Evolutionary conservation across 805 yeast genomes (phyloP).

Genomic region (Gaillardinia entomophila): DNA sequence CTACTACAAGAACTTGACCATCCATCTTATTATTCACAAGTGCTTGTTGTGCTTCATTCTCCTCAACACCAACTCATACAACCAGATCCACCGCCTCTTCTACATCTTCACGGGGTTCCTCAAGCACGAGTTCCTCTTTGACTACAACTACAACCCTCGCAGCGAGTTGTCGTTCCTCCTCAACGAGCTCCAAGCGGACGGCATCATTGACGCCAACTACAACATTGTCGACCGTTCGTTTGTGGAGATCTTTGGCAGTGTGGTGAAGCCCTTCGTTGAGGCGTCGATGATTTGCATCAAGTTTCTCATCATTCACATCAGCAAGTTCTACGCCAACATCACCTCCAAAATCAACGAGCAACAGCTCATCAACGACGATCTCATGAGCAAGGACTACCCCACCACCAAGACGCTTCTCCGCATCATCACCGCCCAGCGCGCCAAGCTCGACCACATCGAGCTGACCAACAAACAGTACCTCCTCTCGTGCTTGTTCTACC

Average conservation of each 20-base stretch:
- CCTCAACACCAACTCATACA: constrained; percentile 2
- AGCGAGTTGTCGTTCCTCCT: constrained; percentile 24
- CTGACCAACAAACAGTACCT: constrained; percentile 38
- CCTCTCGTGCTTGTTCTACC: constrained; percentile 32
- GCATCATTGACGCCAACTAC: constrained; percentile 11
- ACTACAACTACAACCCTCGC: constrained; percentile 27
- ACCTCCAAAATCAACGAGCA: constrained; percentile 12
- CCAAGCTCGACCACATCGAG: constrained; percentile 19
- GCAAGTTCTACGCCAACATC: constrained; percentile 5
- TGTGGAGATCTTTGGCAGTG: constrained; percentile 18
- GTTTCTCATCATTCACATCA: constrained; percentile 9
- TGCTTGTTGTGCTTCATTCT: constrained; percentile 37
- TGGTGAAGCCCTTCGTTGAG: constrained; percentile 30
- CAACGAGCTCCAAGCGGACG: constrained; percentile 12
- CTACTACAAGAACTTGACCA: constrained; percentile 52
- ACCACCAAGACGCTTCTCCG: constrained; percentile 28
- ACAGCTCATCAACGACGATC: constrained; percentile 16
- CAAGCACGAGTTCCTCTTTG: constrained; percentile 39
- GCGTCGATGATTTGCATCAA: constrained; percentile 25
- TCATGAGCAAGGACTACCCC: constrained; percentile 20
- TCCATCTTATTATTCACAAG: constrained; percentile 49
- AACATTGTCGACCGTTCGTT: constrained; percentile 16
- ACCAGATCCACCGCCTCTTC: constrained; percentile 18
- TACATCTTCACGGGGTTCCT: constrained; percentile 33
- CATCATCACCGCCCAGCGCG: constrained; percentile 11